Conservation (phyloP, 1,284 basidiomycete species). For the Trametes versicolor region DNA sequence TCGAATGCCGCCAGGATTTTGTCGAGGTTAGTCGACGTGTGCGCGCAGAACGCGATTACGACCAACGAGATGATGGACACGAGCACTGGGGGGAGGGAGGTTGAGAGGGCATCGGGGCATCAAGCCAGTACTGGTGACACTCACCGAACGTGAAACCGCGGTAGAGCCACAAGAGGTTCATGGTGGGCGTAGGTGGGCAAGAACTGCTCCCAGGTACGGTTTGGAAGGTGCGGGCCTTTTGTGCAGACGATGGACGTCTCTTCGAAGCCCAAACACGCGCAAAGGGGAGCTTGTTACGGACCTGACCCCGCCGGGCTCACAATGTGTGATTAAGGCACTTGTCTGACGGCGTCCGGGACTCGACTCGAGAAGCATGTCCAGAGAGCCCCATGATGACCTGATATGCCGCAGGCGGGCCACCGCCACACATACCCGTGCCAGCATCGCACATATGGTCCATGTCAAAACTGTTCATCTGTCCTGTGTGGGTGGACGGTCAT, state of each 20-base stretch:
- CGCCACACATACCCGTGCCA: background rate
- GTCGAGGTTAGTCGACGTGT: conserved; percentile 18
- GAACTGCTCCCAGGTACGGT: background rate
- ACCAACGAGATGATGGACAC: conserved; percentile 9
- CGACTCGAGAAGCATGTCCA: background rate
- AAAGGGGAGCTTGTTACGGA: background rate
- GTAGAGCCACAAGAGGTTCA: conserved; percentile 22
- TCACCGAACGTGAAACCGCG: conserved; percentile 19
- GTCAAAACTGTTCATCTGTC: no score
- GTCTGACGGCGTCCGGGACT: background rate
- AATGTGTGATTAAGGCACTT: conserved; percentile 4
- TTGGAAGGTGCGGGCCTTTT: background rate
- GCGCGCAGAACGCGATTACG: conserved; percentile 19
- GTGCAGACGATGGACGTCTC: background rate
- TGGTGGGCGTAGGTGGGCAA: background rate
- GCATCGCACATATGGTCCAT: background rate
- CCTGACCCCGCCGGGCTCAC: background rate
- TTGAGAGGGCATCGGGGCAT: no score
- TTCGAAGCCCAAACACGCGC: background rate
- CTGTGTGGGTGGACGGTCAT: no score
- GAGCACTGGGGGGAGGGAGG: background rate
- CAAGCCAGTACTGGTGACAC: background rate
- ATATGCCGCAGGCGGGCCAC: background rate
- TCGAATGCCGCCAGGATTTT: conserved; percentile 10
- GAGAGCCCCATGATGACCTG: background rate